Percentiles rank a stretch among this genome's conserved stretches.
phyloP scores from a whole-genome alignment of 75 land plant genomes.

The Picea sitchensis region DNA sequence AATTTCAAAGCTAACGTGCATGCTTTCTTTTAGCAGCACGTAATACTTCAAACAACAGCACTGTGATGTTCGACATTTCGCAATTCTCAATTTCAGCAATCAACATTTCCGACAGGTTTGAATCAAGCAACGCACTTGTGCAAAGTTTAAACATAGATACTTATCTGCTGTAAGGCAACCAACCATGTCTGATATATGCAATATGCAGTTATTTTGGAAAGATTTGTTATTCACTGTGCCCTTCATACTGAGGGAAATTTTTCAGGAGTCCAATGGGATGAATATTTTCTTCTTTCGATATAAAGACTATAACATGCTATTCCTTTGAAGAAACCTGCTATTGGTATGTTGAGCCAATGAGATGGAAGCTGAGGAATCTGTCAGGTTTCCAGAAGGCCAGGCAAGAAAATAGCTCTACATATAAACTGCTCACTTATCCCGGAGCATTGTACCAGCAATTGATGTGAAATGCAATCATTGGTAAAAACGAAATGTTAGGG shows the following conservation, averaged over 20 bases:
- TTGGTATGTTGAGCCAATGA: neutral
- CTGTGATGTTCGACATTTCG: neutral
- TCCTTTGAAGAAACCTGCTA: neutral
- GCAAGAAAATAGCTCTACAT: neutral
- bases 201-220: neutral
- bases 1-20: slow-evolving; percentile 7
- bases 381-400: neutral
- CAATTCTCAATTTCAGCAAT: neutral
- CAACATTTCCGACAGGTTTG: neutral
- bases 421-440: neutral
- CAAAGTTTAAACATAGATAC: neutral
- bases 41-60: slow-evolving; percentile 18
- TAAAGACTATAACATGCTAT: neutral
- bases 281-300: neutral
- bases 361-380: neutral
- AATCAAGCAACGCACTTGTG: neutral
- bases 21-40: slow-evolving; percentile 25
- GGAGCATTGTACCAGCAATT: neutral
- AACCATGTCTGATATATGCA: neutral
- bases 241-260: neutral
- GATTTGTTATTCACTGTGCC: neutral
- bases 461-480: neutral
- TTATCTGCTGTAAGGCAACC: neutral
- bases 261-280: neutral
- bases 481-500: neutral